Conservation (phyloP, 2,329 filamentous ascomycete species). For the Clathrospora elynae region DNA sequence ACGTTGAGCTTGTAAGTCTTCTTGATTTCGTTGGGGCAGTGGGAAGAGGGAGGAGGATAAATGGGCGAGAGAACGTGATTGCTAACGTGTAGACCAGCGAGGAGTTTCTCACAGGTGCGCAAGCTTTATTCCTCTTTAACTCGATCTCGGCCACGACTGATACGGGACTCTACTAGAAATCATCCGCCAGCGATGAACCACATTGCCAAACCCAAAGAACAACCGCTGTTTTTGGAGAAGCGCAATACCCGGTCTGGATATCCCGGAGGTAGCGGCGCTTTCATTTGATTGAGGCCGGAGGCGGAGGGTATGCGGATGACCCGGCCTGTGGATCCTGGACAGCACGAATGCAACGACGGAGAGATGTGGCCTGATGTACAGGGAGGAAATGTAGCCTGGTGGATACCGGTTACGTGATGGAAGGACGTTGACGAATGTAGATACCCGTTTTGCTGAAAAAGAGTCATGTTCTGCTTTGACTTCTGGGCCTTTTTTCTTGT, state of each 20-base stretch:
- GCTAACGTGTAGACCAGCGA: slow-evolving; percentile 46
- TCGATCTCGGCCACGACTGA: slow-evolving; percentile 57
- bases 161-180: slow-evolving; percentile 58
- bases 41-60: neutral
- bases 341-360: no score
- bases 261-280: no score
- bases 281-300: no score
- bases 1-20: slow-evolving; percentile 60
- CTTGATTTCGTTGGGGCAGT: neutral
- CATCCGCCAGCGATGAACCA: slow-evolving; percentile 45
- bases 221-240: no score
- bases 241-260: no score
- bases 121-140: slow-evolving; percentile 60
- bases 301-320: no score
- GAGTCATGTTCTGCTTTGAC: no score
- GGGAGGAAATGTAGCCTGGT: no score
- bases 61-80: neutral
- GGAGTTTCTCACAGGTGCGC: slow-evolving; percentile 62
- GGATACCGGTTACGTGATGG: slow-evolving; percentile 5
- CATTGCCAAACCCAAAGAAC: neutral
- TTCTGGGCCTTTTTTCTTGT: no score
- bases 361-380: neutral
- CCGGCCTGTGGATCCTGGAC: no score
- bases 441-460: slow-evolving; percentile 16
- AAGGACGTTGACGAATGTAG: slow-evolving; percentile 14